Percentiles rank a stretch among this genome's conserved stretches.
Conservation (phyloP, 768 basidiomycete species). For the Piloderma croceum region DNA sequence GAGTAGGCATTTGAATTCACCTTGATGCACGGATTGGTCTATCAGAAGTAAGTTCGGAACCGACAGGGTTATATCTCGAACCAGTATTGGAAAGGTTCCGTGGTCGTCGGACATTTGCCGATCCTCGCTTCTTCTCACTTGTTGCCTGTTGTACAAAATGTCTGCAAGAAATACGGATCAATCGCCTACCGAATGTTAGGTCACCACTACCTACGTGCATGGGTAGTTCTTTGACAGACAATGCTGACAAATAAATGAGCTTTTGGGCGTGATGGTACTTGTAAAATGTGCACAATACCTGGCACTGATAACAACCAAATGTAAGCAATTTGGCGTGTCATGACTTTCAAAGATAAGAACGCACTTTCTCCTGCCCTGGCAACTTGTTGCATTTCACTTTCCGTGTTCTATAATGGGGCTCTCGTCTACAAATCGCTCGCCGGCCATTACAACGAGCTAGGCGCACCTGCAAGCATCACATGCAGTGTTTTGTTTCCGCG, state of each 20-base stretch:
- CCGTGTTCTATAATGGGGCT: constrained; percentile 52
- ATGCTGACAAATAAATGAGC: constrained; percentile 46
- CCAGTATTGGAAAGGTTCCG: constrained; percentile 45
- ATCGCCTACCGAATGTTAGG: not conserved
- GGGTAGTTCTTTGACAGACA: constrained; percentile 84
- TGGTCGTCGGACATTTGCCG: constrained; percentile 56
- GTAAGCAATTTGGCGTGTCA: no score
- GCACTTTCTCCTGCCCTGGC: constrained; percentile 77
- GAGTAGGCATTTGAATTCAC: no score
- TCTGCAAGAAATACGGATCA: constrained; percentile 30
- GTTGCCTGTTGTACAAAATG: constrained; percentile 82
- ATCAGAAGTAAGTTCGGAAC: constrained; percentile 70
- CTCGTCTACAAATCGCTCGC: not conserved
- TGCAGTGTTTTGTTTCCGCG: constrained; percentile 87
- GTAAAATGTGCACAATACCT: constrained; percentile 20
- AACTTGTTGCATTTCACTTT: constrained; percentile 88
- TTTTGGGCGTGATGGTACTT: no score
- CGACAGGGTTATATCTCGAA: constrained; percentile 41
- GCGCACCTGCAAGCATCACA: constrained; percentile 85
- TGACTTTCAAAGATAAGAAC: no score
- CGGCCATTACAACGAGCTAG: constrained; percentile 3
- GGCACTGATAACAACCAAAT: no score
- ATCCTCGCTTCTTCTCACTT: constrained; percentile 73
- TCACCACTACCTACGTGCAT: constrained; percentile 67
- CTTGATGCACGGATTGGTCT: no score